A percentile compares a stretch with the other conserved stretches of the same genome.
Conservation (phyloP, 495 filamentous ascomycete genomes). For the Trypethelium eluteriae region DNA sequence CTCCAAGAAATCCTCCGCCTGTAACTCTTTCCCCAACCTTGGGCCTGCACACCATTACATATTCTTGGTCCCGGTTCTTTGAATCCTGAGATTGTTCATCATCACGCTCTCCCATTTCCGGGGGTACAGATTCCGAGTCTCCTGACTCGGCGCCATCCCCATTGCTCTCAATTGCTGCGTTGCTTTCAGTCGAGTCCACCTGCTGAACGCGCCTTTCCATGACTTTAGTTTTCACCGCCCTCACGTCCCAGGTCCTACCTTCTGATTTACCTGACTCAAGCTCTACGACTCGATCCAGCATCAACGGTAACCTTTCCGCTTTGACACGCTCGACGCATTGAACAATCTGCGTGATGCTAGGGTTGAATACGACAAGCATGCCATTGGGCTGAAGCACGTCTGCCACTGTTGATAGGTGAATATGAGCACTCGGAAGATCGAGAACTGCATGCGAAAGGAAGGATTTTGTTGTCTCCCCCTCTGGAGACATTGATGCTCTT, state of each 20-base stretch:
- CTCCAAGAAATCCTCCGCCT: slow-evolving; percentile 64
- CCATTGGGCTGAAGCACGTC: slow-evolving; percentile 55
- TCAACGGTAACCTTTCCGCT: slow-evolving; percentile 45
- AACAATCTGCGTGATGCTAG: slow-evolving; percentile 68
- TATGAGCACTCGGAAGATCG: slow-evolving; percentile 57
- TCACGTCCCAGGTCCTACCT: slow-evolving; percentile 58
- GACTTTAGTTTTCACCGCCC: slow-evolving; percentile 42
- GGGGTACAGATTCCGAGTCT: neutral
- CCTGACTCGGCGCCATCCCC: neutral
- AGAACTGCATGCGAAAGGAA: slow-evolving; percentile 64
- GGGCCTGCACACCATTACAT: slow-evolving; percentile 59
- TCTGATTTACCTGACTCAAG: slow-evolving; percentile 49
- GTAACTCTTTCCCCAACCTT: slow-evolving; percentile 54
- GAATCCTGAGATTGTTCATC: slow-evolving; percentile 23
- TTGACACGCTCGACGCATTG: slow-evolving; percentile 50
- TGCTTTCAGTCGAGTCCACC: slow-evolving; percentile 13
- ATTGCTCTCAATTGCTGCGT: neutral
- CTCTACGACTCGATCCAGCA: slow-evolving; percentile 58
- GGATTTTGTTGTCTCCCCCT: slow-evolving; percentile 26
- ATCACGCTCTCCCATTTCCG: slow-evolving; percentile 15
- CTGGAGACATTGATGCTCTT: neutral
- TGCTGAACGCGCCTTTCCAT: slow-evolving; percentile 9
- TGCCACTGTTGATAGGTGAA: slow-evolving; percentile 50
- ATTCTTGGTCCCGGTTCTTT: slow-evolving; percentile 29
- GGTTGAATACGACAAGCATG: slow-evolving; percentile 59